Evolutionary conservation across 1,284 basidiomycete species (phyloP).

Genomic region (Puccinia polysora): DNA sequence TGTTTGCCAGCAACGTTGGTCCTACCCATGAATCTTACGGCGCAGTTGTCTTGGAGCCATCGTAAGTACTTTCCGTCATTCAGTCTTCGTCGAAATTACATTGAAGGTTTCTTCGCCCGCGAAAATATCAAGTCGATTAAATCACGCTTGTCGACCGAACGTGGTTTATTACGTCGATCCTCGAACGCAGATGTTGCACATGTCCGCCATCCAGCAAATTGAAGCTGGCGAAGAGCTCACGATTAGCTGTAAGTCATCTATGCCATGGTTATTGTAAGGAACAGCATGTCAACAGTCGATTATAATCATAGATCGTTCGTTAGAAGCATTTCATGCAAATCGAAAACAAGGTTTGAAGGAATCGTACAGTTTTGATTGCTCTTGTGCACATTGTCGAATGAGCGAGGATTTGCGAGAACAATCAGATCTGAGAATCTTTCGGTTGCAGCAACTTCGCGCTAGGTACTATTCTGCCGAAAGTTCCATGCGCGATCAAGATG

Average conservation of each 20-base stretch:
- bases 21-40: neutral
- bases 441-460: neutral
- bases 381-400: slow-evolving; percentile 39
- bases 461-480: neutral
- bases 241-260: slow-evolving; percentile 23
- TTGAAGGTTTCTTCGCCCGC: neutral
- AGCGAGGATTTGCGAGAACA: neutral
- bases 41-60: neutral
- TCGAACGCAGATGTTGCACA: slow-evolving; percentile 7
- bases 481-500: neutral
- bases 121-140: slow-evolving; percentile 19
- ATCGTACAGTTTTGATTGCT: slow-evolving; percentile 12
- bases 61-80: neutral
- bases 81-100: too few species aligned
- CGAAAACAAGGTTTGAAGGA: neutral
- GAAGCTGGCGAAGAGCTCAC: slow-evolving; percentile 30
- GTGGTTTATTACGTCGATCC: slow-evolving; percentile 18
- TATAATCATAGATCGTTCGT: slow-evolving; percentile 12
- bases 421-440: slow-evolving; percentile 8
- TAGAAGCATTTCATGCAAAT: neutral
- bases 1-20: neutral
- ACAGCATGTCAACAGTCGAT: too few species aligned
- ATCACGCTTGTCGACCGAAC: slow-evolving; percentile 42
- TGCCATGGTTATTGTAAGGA: neutral
- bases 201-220: slow-evolving; percentile 14